Evolutionary conservation across 1,284 basidiomycete genomes (phyloP), one percentile per base, ranked within the genome.

Genomic region (Moniliella sp.): DNA sequence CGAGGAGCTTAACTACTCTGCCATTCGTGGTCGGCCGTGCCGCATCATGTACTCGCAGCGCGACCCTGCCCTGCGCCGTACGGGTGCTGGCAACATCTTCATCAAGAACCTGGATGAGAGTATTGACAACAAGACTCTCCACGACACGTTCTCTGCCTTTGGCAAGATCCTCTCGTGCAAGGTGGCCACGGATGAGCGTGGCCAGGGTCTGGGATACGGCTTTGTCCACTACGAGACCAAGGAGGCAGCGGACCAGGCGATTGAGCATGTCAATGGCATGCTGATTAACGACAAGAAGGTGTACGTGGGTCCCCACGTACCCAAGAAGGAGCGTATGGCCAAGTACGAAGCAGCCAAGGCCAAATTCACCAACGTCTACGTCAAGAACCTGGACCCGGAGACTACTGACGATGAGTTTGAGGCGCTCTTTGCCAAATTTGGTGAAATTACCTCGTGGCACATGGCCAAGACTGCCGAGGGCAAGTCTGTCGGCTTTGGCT

Each of bases 1-100:
- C 45, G 91, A 99, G 69, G 82, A 88, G 67, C 76, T 99, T 65
- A 99, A 99, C 69, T 99, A 97, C 66, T 93, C 88, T 46, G 68
- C 86, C 59, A 97, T 99, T 69, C 94, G 94, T 71, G 77, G 77
- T 65, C 80, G 83, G 57, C 78, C 91, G 45, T 99, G 91, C 71
- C 84, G 91, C 59, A 99, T 99, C 70, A 99, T 99, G 91, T 94
- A 91, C 86, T 94, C 86, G 59, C 88, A 97, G 73, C 82, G 91
- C 63, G 91, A 97, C 69, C 91, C 91, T 42, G 81, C 83, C 52
- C 74, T 97, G 59, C 83, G 91, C 66, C 94, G 97, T 74, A 94
- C 86, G 46, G 86, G 86, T 47, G 84, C 93, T 68, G 91, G 91
- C 65, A 99, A 97, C 67, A 88, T 99, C 62, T 99, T 99, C 69